These are phyloP conservation scores for Crithidia mellificae DNA, from an alignment of 208 protist genomes.

Conservation along the genomic window DNA sequence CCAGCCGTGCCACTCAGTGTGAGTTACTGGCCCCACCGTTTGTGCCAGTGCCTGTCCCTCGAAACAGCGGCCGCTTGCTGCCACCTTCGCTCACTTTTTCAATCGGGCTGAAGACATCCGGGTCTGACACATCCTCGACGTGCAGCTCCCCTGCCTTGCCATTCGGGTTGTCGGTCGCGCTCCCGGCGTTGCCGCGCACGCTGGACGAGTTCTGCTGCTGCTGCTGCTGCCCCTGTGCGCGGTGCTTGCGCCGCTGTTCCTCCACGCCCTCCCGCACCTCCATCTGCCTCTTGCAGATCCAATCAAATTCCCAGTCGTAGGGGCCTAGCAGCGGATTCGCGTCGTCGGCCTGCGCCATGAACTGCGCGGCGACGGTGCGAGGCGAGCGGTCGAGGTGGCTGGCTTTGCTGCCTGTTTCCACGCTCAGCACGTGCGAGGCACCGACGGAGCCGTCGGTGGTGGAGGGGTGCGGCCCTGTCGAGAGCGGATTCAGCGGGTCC, in stretches of 20 bases:
- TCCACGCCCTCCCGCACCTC: constrained; percentile 44
- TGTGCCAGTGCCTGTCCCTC: neutral
- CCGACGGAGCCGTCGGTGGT: neutral
- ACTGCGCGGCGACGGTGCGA: constrained; percentile 29
- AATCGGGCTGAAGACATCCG: constrained; percentile 4
- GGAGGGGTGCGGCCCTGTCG: neutral
- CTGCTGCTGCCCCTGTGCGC: no score
- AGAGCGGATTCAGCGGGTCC: constrained; percentile 23
- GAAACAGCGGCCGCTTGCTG: constrained; percentile 27
- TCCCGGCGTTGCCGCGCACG: neutral
- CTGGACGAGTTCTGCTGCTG: neutral
- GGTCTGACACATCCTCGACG: constrained; percentile 26
- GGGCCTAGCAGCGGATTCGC: constrained; percentile 32
- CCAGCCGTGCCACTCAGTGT: no score
- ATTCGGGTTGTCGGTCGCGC: neutral
- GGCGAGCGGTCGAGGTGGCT: constrained; percentile 11
- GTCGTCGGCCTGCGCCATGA: constrained; percentile 19
- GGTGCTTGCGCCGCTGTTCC: constrained; percentile 16
- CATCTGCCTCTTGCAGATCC: constrained; percentile 70
- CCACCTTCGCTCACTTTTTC: constrained; percentile 20
- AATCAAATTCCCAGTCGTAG: constrained; percentile 89
- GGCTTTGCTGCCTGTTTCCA: constrained; percentile 13
- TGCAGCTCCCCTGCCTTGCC: constrained; percentile 16
- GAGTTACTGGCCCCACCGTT: neutral
- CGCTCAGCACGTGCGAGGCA: constrained; percentile 22